These are phyloP conservation scores for Eucalyptus cloeziana DNA, from an alignment of 345 rosid species.

Conservation along the genomic window DNA sequence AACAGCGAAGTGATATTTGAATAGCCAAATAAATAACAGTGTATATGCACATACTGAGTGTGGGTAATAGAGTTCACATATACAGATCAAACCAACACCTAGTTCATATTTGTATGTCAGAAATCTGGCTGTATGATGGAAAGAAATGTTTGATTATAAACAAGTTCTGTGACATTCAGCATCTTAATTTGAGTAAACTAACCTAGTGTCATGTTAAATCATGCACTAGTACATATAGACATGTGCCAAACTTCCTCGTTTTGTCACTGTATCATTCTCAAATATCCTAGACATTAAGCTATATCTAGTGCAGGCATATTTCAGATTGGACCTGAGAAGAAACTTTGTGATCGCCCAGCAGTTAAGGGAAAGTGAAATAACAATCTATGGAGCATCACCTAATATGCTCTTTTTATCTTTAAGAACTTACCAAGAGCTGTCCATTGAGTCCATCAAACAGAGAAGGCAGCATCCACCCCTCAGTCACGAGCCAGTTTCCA, in stretches of 20 bases:
- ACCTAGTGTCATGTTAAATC: background rate
- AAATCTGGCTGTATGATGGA: background rate
- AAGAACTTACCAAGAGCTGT: background rate
- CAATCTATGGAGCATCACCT: background rate
- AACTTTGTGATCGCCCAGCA: background rate
- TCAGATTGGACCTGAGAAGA: background rate
- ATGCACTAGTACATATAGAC: background rate
- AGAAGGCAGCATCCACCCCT: background rate
- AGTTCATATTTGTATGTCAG: background rate
- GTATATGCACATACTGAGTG: background rate
- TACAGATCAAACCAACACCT: background rate
- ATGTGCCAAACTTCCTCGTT: background rate
- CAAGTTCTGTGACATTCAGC: background rate
- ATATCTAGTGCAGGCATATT: background rate
- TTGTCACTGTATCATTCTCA: background rate
- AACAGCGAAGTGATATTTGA: background rate
- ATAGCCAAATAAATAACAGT: background rate
- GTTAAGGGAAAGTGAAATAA: background rate
- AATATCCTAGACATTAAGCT: background rate
- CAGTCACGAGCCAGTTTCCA: conserved; percentile 10
- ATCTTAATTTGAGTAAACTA: background rate
- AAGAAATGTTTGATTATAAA: background rate
- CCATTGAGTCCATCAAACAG: background rate
- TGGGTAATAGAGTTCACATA: background rate
- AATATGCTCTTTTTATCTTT: background rate